Evolutionary conservation across 257 asterid species (phyloP).

Genomic region (Ilex aquifolium): DNA sequence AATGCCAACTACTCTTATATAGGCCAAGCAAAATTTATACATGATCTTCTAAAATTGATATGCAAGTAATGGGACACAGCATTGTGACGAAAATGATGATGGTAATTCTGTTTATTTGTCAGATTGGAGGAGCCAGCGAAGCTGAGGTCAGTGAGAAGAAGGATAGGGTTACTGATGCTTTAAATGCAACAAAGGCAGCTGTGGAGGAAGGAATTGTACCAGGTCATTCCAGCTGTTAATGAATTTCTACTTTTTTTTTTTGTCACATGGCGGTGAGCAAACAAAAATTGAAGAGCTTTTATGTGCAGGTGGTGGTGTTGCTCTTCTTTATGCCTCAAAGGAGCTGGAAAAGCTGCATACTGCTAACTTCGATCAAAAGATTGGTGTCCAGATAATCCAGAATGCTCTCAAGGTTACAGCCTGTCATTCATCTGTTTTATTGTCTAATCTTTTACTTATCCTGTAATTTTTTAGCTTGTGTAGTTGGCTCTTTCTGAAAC

Average conservation of each 20-base stretch:
- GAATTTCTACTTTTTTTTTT: background rate
- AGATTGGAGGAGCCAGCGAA: conserved; percentile 1
- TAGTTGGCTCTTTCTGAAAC: background rate
- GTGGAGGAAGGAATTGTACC: conserved; percentile 1
- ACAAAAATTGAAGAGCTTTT: background rate
- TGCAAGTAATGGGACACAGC: background rate
- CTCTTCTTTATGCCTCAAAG: background rate
- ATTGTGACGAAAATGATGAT: background rate
- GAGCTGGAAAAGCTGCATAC: background rate
- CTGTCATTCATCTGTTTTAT: background rate
- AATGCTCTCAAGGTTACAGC: background rate
- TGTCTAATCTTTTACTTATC: background rate
- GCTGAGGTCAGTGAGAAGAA: background rate
- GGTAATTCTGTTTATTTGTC: background rate
- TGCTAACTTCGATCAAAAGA: background rate
- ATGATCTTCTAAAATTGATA: background rate
- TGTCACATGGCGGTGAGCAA: background rate
- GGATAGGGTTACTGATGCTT: conserved; percentile 1
- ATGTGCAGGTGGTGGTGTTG: conserved; percentile 1
- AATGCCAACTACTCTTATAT: background rate
- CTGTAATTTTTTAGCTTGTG: background rate
- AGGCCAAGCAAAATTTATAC: background rate
- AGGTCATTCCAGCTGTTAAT: background rate
- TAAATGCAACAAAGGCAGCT: background rate
- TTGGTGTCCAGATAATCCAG: background rate